Conservation (phyloP, 1,139 yeast species). For the Blastobotrys apis region DNA sequence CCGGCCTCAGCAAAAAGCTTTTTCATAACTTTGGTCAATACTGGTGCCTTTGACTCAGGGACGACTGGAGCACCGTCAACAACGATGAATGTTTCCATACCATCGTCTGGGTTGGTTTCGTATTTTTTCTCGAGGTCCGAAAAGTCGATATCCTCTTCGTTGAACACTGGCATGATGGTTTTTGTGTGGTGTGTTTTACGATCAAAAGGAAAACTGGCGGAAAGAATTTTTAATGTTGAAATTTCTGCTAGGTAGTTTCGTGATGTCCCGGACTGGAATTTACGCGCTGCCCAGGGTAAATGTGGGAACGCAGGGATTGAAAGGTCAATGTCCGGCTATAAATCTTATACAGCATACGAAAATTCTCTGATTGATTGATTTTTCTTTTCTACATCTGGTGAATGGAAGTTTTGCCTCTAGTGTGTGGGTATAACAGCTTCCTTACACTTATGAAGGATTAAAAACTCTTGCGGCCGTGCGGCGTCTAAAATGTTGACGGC, state of each 20-base stretch:
- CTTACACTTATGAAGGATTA: too few relatives aligned
- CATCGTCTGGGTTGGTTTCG: constrained; percentile 55
- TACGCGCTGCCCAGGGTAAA: not conserved
- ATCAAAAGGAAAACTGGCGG: not conserved
- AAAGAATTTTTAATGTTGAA: too few relatives aligned
- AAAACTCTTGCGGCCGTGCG: too few relatives aligned
- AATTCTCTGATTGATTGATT: too few relatives aligned
- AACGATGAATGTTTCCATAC: constrained; percentile 75
- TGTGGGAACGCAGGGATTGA: not conserved
- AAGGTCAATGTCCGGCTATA: too few relatives aligned
- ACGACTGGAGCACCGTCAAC: constrained; percentile 96
- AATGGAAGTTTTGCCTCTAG: too few relatives aligned
- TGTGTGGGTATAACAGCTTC: too few relatives aligned
- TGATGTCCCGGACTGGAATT: not conserved
- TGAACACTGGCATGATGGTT: constrained; percentile 16
- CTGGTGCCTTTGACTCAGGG: constrained; percentile 82
- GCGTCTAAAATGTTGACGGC: too few relatives aligned
- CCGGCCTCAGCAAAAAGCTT: constrained; percentile 76
- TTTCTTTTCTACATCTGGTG: too few relatives aligned
- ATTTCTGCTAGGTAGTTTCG: not conserved
- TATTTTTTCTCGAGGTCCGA: constrained; percentile 80
- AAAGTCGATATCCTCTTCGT: constrained; percentile 64
- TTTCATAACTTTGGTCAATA: constrained; percentile 76
- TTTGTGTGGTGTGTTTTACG: not conserved
- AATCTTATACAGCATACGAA: too few relatives aligned